Conservation (phyloP, 192 early-diverging fungal species). For the Entomortierella beljakovae region DNA sequence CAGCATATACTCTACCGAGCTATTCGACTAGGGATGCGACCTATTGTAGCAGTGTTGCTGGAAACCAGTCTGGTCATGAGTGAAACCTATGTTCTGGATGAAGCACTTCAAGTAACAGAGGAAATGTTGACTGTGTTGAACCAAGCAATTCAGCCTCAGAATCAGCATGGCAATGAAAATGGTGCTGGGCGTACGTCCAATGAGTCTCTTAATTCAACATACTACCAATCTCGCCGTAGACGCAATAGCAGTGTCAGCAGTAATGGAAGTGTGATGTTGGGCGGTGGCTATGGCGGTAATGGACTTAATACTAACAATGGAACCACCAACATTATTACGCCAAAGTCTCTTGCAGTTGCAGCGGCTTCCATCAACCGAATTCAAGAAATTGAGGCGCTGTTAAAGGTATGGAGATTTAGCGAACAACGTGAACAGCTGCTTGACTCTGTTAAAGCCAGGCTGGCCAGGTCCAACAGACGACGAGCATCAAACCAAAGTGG, state of each 20-base stretch:
- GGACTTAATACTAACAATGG: background rate
- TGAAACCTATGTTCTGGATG: slow-evolving; percentile 37
- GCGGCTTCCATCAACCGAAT: slow-evolving; percentile 33
- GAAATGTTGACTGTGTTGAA: slow-evolving; percentile 32
- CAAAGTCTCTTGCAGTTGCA: slow-evolving; percentile 32
- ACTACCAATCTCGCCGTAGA: slow-evolving; percentile 4
- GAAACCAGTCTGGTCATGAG: slow-evolving; percentile 48
- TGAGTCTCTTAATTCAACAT: slow-evolving; percentile 21
- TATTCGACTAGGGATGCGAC: slow-evolving; percentile 47
- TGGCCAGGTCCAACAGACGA: slow-evolving; percentile 33
- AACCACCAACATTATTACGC: slow-evolving; percentile 22
- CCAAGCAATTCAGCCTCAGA: slow-evolving; percentile 9
- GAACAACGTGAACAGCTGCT: slow-evolving; percentile 40
- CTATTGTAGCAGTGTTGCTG: slow-evolving; percentile 40
- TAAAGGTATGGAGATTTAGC: slow-evolving; percentile 48
- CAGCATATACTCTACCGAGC: slow-evolving; percentile 46
- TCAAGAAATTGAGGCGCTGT: slow-evolving; percentile 39
- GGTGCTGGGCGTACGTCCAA: slow-evolving; percentile 9
- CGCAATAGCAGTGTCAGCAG: slow-evolving; percentile 46
- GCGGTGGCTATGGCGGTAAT: background rate
- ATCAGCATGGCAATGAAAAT: background rate
- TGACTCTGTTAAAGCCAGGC: slow-evolving; percentile 37
- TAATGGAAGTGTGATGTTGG: slow-evolving; percentile 10
- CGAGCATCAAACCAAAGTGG: slow-evolving; percentile 4
- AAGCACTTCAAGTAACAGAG: slow-evolving; percentile 44